These are phyloP conservation scores for Cordia subcordata DNA, from an alignment of 257 asterid genomes.

Conservation along the genomic window DNA sequence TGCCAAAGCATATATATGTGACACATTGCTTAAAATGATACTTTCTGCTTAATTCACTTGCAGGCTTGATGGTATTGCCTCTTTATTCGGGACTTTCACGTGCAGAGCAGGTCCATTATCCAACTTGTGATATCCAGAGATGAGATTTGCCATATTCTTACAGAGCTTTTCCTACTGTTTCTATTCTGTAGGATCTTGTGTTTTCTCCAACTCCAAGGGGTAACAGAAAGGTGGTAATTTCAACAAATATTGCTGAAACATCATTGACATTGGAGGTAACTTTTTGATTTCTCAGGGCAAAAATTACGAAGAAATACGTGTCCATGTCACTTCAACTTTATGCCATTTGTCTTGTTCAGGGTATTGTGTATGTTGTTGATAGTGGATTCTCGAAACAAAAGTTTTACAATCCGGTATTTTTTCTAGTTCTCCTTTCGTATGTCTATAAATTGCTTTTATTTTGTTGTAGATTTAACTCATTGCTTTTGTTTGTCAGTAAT, in stretches of 20 bases:
- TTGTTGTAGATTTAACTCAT: too few species aligned
- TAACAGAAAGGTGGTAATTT: constrained; percentile 85
- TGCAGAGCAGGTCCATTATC: constrained; percentile 68
- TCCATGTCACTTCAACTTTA: not conserved
- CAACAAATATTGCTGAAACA: constrained; percentile 98
- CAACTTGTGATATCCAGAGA: constrained; percentile 7
- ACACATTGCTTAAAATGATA: too few species aligned
- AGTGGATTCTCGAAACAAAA: constrained; percentile 92
- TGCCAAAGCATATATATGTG: too few species aligned
- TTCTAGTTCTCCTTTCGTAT: not conserved
- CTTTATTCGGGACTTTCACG: constrained; percentile 91
- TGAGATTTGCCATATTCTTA: not conserved
- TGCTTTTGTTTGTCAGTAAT: too few species aligned
- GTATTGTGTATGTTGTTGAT: constrained; percentile 89
- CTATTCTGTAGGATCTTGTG: constrained; percentile 67
- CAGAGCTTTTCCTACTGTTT: constrained; percentile 5
- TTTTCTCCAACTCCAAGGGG: constrained; percentile 96
- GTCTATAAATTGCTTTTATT: not conserved
- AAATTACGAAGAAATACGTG: too few species aligned
- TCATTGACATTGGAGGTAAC: constrained; percentile 93
- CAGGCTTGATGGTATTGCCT: constrained; percentile 83
- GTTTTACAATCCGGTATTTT: constrained; percentile 85
- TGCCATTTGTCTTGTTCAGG: constrained; percentile 33
- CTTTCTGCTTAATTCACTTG: constrained; percentile 8
- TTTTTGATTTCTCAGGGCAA: not conserved